Evolutionary conservation across 2,329 filamentous ascomycete genomes (phyloP), one percentile per base, ranked within the genome.

Genomic region (Ophiostoma perfectum): DNA sequence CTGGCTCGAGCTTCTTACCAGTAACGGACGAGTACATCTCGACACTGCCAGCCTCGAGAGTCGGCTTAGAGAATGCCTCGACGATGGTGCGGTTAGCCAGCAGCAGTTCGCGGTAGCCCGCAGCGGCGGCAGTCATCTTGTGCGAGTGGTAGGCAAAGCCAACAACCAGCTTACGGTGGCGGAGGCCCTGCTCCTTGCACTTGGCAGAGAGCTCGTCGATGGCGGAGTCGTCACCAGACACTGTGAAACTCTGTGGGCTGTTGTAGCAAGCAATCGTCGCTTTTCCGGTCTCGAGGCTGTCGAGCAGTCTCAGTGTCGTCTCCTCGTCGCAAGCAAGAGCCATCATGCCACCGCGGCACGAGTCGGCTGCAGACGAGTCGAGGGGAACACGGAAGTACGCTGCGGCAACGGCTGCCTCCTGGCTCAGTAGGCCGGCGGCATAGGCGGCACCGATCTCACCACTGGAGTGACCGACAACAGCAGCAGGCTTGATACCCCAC

Each of bases 371-470:
- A 3, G 68, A n/a, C 73, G 73, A 70, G 8, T 76, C 72, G 64
- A 75, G 74, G 11, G 78, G 71, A 0, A 82, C 81, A 0, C 83
- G 79, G 66, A 80, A 80, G 71, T 82, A 84, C 0, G 82, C 80
- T 18, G 79, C 75, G 0, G 73, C 72, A 3, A 84, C 81, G 3
- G 82, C 81, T 11, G 81, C 79, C 1, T 72, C 65, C 1, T 75
- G 75, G 0, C 75, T 75, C 2, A 86, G 67, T 18, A 78, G 74
- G 0, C 82, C 82, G 0, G 81, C 79, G 0, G 82, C 81, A 70
- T 83, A 85, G 0, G 81, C 83, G 0, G 82, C 82, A 0, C 74
- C 81, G 16, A 84, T 83, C 70, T 84, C 82, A 1, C 82, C 82
- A 0, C 79, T 81, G 0, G 81, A 83, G 71, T 84, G 82, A 2